Evolutionary conservation across 345 rosid genomes (phyloP), one percentile per base, ranked within the genome.

Genomic region (Lepidium aucheri): DNA sequence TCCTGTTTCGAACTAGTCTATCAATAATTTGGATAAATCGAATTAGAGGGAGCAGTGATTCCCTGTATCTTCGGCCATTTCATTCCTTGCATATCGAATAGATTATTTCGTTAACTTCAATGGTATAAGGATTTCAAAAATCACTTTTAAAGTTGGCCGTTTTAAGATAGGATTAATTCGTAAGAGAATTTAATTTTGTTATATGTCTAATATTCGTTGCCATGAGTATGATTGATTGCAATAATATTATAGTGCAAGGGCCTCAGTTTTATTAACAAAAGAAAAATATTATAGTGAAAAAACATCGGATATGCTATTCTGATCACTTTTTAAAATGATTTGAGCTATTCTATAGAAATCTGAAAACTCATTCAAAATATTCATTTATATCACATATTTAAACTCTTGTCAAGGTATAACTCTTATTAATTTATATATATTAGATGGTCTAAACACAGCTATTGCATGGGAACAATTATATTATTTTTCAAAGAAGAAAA

Each of bases 391-490:
- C 8, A 28, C 32, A 30, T 71, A 18, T 72, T 32, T 26, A 17
- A 52, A 61, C 47, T 69, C 4, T 41, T 42, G 30, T 28, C 22
- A 50, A 52, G 42, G 61, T 33, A 43, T 42, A 50, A 10, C 8
- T 59, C 8, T 47, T 35, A 45, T 43, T 42, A 28, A 28, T 33
- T 6, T 43, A 4, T 13, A 24, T 26, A 15, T 42, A 38, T 38
- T 2, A 15, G 32, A 46, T 39, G 33, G 38, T 64, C 44, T 56
- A 56, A 38, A 63, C 76, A 64, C 76, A 72, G 70, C 66, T 65
- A 49, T 65, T 72, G 76, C 76, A 72, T 72, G 71, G 71, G 54
- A 49, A 57, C 13, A 65, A 56, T 33, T 40, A 16, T 57, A 57
- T 36, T 36, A 12, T 6, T 4, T 13, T 20, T 1, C 4, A 24